A percentile compares a stretch with the other conserved stretches of the same genome.
These are phyloP conservation scores for Eurotiales sp. DNA, from an alignment of 2,329 filamentous ascomycete genomes.

Conservation along the genomic window DNA sequence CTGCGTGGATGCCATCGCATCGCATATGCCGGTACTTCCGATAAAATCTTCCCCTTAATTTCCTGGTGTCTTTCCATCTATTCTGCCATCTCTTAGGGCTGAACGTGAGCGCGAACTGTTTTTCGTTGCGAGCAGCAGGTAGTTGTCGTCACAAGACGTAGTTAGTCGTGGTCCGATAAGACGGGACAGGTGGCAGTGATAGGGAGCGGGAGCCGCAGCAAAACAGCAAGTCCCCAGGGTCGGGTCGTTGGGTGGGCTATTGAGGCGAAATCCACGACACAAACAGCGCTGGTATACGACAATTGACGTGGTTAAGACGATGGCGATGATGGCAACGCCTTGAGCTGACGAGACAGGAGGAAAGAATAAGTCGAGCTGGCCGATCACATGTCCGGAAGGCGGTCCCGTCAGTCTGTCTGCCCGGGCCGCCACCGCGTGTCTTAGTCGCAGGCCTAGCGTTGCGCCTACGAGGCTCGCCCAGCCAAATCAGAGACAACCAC, in stretches of 20 bases:
- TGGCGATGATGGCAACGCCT: too few relatives aligned
- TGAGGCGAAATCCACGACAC: background rate
- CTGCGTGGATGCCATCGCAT: slow-evolving; percentile 13
- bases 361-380: background rate
- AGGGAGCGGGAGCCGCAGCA: too few relatives aligned
- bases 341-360: background rate
- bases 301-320: background rate
- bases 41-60: slow-evolving; percentile 3
- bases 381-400: slow-evolving; percentile 14
- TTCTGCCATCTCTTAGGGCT: slow-evolving; percentile 5
- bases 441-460: too few relatives aligned
- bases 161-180: too few relatives aligned
- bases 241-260: background rate
- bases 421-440: too few relatives aligned
- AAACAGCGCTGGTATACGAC: background rate
- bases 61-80: background rate
- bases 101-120: too few relatives aligned
- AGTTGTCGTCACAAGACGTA: too few relatives aligned
- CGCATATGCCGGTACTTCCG: slow-evolving; percentile 5
- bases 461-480: too few relatives aligned
- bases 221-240: too few relatives aligned
- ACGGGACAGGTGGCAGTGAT: background rate
- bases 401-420: background rate
- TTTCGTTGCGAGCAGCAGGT: background rate
- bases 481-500: too few relatives aligned